Evolutionary conservation across 805 yeast genomes (phyloP).

Genomic region (Zygoascus biomembranicola): DNA sequence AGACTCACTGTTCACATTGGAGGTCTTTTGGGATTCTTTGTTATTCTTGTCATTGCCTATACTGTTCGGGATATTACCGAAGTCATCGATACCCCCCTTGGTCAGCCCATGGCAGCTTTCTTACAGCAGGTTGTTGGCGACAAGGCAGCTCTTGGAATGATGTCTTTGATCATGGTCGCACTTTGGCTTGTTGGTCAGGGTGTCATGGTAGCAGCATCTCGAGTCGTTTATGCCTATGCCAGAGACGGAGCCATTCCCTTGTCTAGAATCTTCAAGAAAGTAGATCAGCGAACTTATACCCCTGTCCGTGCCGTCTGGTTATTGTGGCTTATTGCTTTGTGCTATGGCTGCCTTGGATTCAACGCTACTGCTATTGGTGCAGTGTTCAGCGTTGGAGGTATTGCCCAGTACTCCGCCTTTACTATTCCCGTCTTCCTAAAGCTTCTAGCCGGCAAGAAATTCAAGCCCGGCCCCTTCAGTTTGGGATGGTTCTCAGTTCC

Average conservation of each 20-base stretch:
- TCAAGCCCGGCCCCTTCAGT: slow-evolving; percentile 60
- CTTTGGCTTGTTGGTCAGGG: slow-evolving; percentile 43
- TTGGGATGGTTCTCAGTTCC: slow-evolving; percentile 45
- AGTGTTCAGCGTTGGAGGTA: slow-evolving; percentile 63
- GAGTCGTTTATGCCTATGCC: slow-evolving; percentile 56
- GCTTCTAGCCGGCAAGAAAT: slow-evolving; percentile 43
- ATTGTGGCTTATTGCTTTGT: slow-evolving; percentile 46
- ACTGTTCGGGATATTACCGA: slow-evolving; percentile 43
- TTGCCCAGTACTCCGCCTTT: slow-evolving; percentile 57
- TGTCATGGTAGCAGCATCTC: slow-evolving; percentile 54
- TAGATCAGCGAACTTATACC: slow-evolving; percentile 44
- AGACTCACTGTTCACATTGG: slow-evolving; percentile 47
- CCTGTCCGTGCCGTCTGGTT: slow-evolving; percentile 54
- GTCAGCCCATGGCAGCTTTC: slow-evolving; percentile 49
- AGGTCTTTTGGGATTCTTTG: slow-evolving; percentile 45
- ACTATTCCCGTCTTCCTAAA: slow-evolving; percentile 51
- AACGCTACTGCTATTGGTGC: slow-evolving; percentile 60
- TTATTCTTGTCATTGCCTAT: slow-evolving; percentile 52
- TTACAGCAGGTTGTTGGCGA: slow-evolving; percentile 40
- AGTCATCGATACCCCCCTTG: slow-evolving; percentile 31
- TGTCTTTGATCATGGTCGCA: slow-evolving; percentile 35
- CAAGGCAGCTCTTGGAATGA: slow-evolving; percentile 35
- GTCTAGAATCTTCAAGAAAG: slow-evolving; percentile 39
- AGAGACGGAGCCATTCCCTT: slow-evolving; percentile 50
- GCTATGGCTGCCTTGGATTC: slow-evolving; percentile 46